Conservation (phyloP, 2,329 filamentous ascomycete species). For the Sarocladium strictum region DNA sequence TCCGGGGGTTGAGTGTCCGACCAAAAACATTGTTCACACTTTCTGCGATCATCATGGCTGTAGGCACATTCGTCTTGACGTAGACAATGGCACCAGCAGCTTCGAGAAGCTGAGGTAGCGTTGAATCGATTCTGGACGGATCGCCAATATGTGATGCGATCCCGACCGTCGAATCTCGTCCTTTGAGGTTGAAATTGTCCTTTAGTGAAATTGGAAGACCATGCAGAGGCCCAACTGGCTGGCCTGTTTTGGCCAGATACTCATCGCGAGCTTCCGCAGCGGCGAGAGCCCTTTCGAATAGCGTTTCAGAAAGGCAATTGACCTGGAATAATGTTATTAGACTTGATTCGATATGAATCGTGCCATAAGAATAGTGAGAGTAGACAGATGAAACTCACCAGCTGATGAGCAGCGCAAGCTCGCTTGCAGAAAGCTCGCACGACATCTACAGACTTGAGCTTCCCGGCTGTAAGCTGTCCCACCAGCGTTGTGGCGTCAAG, state of each 20-base stretch:
- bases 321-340: slow-evolving; percentile 14
- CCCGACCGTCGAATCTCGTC: slow-evolving; percentile 56
- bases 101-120: slow-evolving; percentile 41
- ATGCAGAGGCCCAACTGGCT: slow-evolving; percentile 50
- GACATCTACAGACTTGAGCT: slow-evolving; percentile 20
- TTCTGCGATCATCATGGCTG: slow-evolving; percentile 65
- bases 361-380: too few species aligned
- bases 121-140: slow-evolving; percentile 38
- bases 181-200: slow-evolving; percentile 61
- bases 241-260: slow-evolving; percentile 28
- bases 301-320: slow-evolving; percentile 40
- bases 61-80: slow-evolving; percentile 53
- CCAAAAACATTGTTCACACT: slow-evolving; percentile 61
- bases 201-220: slow-evolving; percentile 62
- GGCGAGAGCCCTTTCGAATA: slow-evolving; percentile 41
- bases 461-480: slow-evolving; percentile 27
- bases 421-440: slow-evolving; percentile 12
- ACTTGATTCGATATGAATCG: background rate
- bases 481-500: slow-evolving; percentile 26
- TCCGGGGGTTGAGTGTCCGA: slow-evolving; percentile 55
- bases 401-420: slow-evolving; percentile 12
- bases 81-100: slow-evolving; percentile 47
- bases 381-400: slow-evolving; percentile 12
- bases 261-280: slow-evolving; percentile 39
- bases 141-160: slow-evolving; percentile 57